Percentiles rank a stretch among this genome's conserved stretches.
Evolutionary conservation across 1,284 basidiomycete genomes (phyloP).

Genomic region (Thecaphora thlaspeos): DNA sequence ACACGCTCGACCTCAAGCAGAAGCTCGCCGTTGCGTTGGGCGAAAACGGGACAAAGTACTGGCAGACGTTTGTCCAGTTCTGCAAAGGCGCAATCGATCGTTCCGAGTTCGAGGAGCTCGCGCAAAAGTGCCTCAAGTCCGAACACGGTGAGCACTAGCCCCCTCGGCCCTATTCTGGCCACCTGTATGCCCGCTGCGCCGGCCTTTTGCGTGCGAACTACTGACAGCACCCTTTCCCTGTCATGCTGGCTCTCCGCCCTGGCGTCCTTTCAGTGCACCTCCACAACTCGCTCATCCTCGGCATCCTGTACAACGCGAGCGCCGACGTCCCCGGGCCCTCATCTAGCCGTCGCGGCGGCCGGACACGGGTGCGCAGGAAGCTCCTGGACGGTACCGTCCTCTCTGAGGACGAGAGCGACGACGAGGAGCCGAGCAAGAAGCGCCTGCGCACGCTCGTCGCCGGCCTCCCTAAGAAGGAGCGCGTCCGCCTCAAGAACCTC

Average conservation of each 20-base stretch:
- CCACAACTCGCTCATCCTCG: conserved; percentile 60
- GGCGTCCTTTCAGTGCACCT: conserved; percentile 52
- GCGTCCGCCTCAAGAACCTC: conserved; percentile 47
- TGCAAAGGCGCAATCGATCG: conserved; percentile 58
- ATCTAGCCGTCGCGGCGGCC: conserved; percentile 13
- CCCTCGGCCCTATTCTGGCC: not conserved
- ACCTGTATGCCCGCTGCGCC: too few species aligned
- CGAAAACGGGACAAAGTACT: conserved; percentile 55
- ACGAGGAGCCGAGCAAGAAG: conserved; percentile 47
- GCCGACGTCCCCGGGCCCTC: conserved; percentile 48
- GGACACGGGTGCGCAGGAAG: conserved; percentile 24
- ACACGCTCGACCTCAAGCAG: conserved; percentile 49
- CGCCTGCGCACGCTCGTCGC: conserved; percentile 51
- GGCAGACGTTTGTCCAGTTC: conserved; percentile 58
- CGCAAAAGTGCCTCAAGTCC: conserved; percentile 36
- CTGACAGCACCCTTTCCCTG: not conserved
- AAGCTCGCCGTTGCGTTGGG: conserved; percentile 52
- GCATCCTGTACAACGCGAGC: conserved; percentile 59
- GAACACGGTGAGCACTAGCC: conserved; percentile 40
- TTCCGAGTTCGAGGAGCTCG: conserved; percentile 57
- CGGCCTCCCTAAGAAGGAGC: conserved; percentile 46
- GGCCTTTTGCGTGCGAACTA: too few species aligned
- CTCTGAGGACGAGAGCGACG: conserved; percentile 32
- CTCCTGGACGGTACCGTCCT: conserved; percentile 26
- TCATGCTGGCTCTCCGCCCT: not conserved